Evolutionary conservation across 768 basidiomycete species (phyloP), one percentile per base, ranked within the genome.

Genomic region (Pholiota molesta): DNA sequence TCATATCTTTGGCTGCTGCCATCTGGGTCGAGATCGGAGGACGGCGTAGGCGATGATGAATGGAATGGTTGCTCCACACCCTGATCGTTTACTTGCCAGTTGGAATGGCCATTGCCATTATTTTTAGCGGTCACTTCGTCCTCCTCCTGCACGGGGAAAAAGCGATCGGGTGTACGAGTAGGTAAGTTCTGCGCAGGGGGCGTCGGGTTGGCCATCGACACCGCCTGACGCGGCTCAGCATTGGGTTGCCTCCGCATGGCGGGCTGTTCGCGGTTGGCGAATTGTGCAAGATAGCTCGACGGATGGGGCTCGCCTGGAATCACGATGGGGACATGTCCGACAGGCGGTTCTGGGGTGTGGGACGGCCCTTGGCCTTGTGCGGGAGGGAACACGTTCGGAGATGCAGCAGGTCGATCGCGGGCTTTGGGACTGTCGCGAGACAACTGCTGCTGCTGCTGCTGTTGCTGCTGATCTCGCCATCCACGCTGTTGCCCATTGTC

Each of bases 61-160:
- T 68, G 75, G 61, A 72, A 78, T 2, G 66, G 66, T 21, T 77
- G 73, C 19, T 77, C 69, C 54, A 76, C 74, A 44, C 71, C 63
- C 45, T 74, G 73, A 57, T 75, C 73, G 17, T 63, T 68, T 31
- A 73, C 69, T 60, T 75, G 72, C 74, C 75, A 76, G 49, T 74
- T 71, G 64, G 74, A 69, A 33, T 69, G 71, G 16, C 71, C 61
- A 62, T 66, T 63, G 37, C 57, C 64, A 16, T 65, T 72, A 33
- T 73, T 76, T 67, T 79, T 81, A 26, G 73, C 66, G 39, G 66
- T 60, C 13, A 74, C 66, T 64, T 90, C 88, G 66, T 91, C 90
- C 67, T 91, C 90, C 70, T 92, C 90, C 71, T 92, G 90, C 2
- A 91, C 83, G 19, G 90, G 90, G 26, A 92, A 78, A 16, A 90